Evolutionary conservation across 148 eudicot genomes (phyloP).

Genomic region (Chenopodium berlandieri): DNA sequence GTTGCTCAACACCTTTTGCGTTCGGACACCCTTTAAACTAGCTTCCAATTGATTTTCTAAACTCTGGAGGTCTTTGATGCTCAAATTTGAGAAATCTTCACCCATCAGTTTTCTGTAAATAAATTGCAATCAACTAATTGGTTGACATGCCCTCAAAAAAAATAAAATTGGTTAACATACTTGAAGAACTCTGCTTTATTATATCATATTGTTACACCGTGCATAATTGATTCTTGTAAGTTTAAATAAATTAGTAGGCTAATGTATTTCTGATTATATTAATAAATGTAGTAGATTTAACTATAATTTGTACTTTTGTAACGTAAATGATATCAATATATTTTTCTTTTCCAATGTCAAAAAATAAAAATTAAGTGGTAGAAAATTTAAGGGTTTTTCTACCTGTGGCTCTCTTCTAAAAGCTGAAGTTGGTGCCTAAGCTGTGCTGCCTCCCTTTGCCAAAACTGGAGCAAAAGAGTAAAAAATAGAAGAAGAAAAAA

Average conservation of each 20-base stretch:
- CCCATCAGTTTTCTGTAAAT: conserved; percentile 65
- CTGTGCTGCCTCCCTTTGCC: conserved; percentile 59
- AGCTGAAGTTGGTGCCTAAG: conserved; percentile 62
- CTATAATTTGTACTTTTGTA: too few species aligned
- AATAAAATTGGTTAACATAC: too few species aligned
- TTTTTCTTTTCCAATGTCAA: too few species aligned
- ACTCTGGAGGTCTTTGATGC: conserved; percentile 52
- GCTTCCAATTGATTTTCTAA: conserved; percentile 60
- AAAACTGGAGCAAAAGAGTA: conserved; percentile 33
- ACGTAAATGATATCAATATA: too few species aligned
- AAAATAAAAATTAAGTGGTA: too few species aligned
- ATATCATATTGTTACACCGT: too few species aligned
- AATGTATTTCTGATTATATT: too few species aligned
- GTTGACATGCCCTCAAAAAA: too few species aligned
- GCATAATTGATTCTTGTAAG: too few species aligned
- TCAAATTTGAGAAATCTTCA: conserved; percentile 63
- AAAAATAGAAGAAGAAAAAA: neutral
- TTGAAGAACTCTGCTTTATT: too few species aligned
- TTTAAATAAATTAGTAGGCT: too few species aligned
- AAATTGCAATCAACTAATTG: neutral
- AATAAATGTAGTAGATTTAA: too few species aligned
- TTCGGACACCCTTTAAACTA: conserved; percentile 53
- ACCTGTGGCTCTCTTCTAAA: conserved; percentile 64
- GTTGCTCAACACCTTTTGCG: conserved; percentile 40
- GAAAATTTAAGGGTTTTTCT: neutral